phyloP scores from a whole-genome alignment of 2,329 filamentous ascomycete genomes.

The Xylariomycetidae sp. region DNA sequence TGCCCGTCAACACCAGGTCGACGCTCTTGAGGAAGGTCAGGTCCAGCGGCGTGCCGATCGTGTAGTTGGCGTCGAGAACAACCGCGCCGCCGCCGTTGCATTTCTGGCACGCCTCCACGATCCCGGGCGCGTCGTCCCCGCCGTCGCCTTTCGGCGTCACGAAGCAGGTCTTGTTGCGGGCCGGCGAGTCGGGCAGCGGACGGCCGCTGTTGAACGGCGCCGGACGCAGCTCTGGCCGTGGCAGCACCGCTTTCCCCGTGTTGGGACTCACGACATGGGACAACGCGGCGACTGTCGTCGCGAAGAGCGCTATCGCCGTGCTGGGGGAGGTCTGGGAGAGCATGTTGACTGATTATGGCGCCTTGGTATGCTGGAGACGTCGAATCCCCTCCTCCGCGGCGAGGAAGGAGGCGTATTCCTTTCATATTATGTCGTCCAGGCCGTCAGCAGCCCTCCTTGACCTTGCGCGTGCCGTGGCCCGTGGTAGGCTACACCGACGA shows the following conservation, averaged over 20 bases:
- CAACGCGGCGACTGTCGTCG: no score
- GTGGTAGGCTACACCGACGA: no score
- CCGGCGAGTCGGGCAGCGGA: conserved; percentile 3
- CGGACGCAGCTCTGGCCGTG: conserved; percentile 11
- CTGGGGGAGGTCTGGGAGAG: no score
- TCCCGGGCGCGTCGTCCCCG: conserved; percentile 27
- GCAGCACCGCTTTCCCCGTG: conserved; percentile 1
- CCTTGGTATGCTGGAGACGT: no score
- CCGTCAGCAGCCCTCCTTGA: no score
- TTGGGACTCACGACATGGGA: conserved; percentile 1
- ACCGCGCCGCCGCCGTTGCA: conserved; percentile 61
- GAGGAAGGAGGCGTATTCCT: no score
- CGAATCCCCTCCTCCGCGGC: no score
- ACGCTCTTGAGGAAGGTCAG: conserved; percentile 58
- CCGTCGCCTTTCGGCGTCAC: conserved; percentile 6
- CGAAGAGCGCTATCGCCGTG: no score
- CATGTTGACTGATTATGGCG: no score
- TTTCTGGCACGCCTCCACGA: conserved; percentile 45
- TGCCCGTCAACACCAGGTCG: conserved; percentile 52
- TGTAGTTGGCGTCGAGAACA: conserved; percentile 53
- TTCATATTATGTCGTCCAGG: no score
- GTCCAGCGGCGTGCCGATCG: conserved; percentile 58
- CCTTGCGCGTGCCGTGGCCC: no score
- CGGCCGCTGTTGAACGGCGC: conserved; percentile 14
- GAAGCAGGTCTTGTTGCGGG: conserved; percentile 9